Conservation (phyloP, 2,329 filamentous ascomycete species). For the Arthroderma sp. region DNA sequence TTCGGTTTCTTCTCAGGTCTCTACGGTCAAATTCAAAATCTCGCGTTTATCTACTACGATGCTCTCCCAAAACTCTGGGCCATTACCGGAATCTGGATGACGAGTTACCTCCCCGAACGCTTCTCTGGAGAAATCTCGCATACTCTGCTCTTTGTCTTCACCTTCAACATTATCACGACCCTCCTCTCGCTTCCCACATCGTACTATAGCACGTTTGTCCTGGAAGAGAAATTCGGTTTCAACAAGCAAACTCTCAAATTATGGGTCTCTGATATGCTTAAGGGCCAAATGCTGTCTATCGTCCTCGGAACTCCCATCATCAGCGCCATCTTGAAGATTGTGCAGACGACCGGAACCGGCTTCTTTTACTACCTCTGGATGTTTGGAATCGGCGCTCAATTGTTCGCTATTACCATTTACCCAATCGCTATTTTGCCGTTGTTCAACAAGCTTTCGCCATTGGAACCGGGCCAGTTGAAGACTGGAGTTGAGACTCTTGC, state of each 20-base stretch:
- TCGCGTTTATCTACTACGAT: conserved; percentile 81
- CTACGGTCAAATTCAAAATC: conserved; percentile 76
- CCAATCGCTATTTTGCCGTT: conserved; percentile 85
- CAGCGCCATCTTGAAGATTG: conserved; percentile 81
- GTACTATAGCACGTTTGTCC: conserved; percentile 87
- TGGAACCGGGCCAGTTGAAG: conserved; percentile 79
- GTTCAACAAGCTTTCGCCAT: conserved; percentile 95
- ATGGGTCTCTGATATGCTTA: conserved; percentile 82
- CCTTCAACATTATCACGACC: conserved; percentile 72
- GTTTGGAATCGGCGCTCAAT: conserved; percentile 76
- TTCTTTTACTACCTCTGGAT: conserved; percentile 99
- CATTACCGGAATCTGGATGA: conserved; percentile 60
- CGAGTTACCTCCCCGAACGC: conserved; percentile 58
- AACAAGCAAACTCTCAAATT: conserved; percentile 91
- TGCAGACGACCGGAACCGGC: conserved; percentile 80
- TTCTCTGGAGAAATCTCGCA: conserved; percentile 85
- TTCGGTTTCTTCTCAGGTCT: conserved; percentile 71
- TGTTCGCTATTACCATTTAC: conserved; percentile 93
- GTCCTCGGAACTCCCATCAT: conserved; percentile 77
- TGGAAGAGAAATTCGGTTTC: conserved; percentile 96
- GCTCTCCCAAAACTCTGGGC: conserved; percentile 84
- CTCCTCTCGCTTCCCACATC: conserved; percentile 64
- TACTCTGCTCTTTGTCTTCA: conserved; percentile 81
- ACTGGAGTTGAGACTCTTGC: conserved; percentile 74
- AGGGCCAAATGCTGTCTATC: conserved; percentile 70